Percentiles rank a stretch among this genome's conserved stretches.
phyloP scores from a whole-genome alignment of 1,284 basidiomycete genomes.

The Trichosporon ovoides region DNA sequence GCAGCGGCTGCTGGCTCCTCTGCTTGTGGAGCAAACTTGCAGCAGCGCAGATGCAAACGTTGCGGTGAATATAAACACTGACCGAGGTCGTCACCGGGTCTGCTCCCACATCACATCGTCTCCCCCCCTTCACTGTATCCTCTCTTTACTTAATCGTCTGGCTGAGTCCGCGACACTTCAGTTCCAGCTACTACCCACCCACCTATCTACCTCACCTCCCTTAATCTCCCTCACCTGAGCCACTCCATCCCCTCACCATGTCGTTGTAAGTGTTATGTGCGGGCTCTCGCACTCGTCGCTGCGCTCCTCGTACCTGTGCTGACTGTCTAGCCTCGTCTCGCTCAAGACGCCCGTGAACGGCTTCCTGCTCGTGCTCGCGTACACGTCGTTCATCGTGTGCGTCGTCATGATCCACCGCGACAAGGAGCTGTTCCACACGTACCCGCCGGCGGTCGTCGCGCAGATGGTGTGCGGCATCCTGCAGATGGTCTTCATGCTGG shows the following conservation, averaged over 20 bases:
- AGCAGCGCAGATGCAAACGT: neutral
- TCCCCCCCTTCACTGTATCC: neutral
- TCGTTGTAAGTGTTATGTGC: neutral
- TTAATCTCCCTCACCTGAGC: neutral
- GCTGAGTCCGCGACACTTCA: neutral
- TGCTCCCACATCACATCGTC: neutral
- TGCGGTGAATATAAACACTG: neutral
- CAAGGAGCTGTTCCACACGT: slow-evolving; percentile 16
- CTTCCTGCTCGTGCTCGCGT: slow-evolving; percentile 12
- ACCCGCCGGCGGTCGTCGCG: slow-evolving; percentile 30
- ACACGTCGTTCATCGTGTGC: slow-evolving; percentile 26
- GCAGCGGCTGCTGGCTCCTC: too few species aligned
- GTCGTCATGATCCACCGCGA: slow-evolving; percentile 26
- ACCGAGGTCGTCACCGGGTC: neutral
- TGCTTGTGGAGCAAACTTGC: neutral
- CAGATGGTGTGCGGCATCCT: slow-evolving; percentile 25
- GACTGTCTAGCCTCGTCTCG: slow-evolving; percentile 1
- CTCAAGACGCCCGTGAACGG: slow-evolving; percentile 8
- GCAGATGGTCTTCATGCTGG: slow-evolving; percentile 21
- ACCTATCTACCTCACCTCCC: neutral
- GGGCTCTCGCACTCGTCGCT: neutral
- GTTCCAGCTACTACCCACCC: neutral
- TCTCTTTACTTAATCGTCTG: neutral
- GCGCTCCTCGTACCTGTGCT: neutral
- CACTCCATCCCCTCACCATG: neutral